Conservation (phyloP, 768 basidiomycete species). For the Amylocystis lapponica region DNA sequence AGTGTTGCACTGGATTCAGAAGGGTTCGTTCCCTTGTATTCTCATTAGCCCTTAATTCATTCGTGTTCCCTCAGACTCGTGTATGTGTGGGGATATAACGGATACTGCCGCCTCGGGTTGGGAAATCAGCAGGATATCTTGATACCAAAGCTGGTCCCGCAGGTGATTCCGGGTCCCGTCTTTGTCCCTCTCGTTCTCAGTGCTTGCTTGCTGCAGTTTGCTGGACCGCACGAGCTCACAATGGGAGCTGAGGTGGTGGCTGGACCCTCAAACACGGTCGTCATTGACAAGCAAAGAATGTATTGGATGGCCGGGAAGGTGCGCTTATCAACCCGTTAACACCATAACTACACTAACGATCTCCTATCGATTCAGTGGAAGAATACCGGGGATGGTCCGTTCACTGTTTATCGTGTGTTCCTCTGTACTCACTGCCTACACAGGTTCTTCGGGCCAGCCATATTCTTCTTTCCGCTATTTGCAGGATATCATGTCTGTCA, state of each 20-base stretch:
- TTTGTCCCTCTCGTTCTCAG: background rate
- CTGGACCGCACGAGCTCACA: conserved; percentile 59
- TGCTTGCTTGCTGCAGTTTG: conserved; percentile 42
- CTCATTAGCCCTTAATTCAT: background rate
- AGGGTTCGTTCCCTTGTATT: conserved; percentile 41
- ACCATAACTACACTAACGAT: background rate
- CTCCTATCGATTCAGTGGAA: conserved; percentile 66
- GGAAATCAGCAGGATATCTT: conserved; percentile 81
- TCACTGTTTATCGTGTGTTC: background rate
- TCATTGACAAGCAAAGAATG: conserved; percentile 81
- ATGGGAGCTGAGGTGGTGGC: conserved; percentile 62
- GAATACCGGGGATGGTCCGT: conserved; percentile 83
- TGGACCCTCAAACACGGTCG: conserved; percentile 80
- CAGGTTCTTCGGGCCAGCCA: conserved; percentile 84
- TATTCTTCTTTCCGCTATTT: conserved; percentile 85
- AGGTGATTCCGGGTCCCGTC: conserved; percentile 33
- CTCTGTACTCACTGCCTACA: background rate
- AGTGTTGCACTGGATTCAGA: conserved; percentile 72
- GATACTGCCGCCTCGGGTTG: conserved; percentile 86
- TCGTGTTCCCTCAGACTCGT: conserved; percentile 46
- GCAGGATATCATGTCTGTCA: conserved; percentile 73
- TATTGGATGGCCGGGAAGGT: conserved; percentile 85
- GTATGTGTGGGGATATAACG: conserved; percentile 86
- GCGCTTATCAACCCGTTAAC: conserved; percentile 6
- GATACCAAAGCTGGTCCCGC: conserved; percentile 77